Conservation (phyloP, 306 rosid species). For the Acacia confusa region DNA sequence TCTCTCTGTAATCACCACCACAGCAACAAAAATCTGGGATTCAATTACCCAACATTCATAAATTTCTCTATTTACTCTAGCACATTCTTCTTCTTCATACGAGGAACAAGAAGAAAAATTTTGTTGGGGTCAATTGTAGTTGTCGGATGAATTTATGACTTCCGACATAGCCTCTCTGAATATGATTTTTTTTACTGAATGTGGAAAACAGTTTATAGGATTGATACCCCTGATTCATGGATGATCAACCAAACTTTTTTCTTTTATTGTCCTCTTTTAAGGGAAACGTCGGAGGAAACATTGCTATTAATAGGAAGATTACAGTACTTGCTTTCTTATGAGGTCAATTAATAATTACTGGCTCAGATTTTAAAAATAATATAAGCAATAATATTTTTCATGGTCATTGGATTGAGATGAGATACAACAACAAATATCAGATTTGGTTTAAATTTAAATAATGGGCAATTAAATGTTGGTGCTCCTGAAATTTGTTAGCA, state of each 20-base stretch:
- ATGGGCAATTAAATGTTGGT: too few species aligned
- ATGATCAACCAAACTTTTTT: slow-evolving; percentile 37
- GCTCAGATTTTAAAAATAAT: background rate
- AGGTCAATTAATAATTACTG: background rate
- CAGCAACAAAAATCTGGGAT: background rate
- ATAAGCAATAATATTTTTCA: too few species aligned
- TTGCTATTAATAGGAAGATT: slow-evolving; percentile 22
- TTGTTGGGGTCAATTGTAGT: background rate
- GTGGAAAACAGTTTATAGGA: slow-evolving; percentile 28
- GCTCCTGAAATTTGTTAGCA: too few species aligned
- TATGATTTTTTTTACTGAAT: background rate
- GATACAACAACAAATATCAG: too few species aligned
- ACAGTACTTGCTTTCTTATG: background rate
- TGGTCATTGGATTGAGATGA: too few species aligned
- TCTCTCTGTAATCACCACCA: background rate
- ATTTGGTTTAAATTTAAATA: too few species aligned
- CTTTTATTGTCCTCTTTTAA: slow-evolving; percentile 30
- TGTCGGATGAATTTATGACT: background rate
- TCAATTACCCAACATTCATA: background rate
- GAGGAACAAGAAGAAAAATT: too few species aligned
- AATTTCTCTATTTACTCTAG: background rate
- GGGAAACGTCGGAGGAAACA: background rate
- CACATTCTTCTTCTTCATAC: background rate
- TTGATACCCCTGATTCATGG: slow-evolving; percentile 33
- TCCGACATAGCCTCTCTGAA: background rate